Conservation (phyloP, 2,329 filamentous ascomycete species). For the Cephalotrichum gorgonifer region DNA sequence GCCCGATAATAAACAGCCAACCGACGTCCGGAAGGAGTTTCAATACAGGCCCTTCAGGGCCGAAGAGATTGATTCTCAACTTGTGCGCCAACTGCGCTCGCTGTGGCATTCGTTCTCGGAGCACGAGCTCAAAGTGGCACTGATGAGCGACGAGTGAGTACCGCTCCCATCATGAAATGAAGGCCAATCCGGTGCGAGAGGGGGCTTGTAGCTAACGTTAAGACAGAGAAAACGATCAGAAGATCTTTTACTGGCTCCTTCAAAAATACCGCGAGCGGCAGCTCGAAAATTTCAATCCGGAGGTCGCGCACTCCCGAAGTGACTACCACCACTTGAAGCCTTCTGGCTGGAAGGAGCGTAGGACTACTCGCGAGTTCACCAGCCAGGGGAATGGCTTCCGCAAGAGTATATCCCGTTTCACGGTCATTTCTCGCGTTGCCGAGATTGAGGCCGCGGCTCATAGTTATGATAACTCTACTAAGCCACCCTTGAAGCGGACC, state of each 20-base stretch:
- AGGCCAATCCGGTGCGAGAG: background rate
- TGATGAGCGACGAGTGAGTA: conserved; percentile 55
- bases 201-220: conserved; percentile 13
- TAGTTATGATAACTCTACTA: conserved; percentile 73
- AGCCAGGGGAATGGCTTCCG: conserved; percentile 35
- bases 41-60: conserved; percentile 46
- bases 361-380: conserved; percentile 51
- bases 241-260: conserved; percentile 83
- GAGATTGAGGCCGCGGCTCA: conserved; percentile 37
- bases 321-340: conserved; percentile 77
- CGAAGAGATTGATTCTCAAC: conserved; percentile 67
- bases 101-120: conserved; percentile 84
- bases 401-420: conserved; percentile 50
- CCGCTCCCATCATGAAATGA: background rate
- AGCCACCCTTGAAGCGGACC: conserved; percentile 26
- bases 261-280: conserved; percentile 74
- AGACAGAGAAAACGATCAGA: conserved; percentile 71
- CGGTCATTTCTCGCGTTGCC: conserved; percentile 53
- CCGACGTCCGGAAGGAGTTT: conserved; percentile 50
- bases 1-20: conserved; percentile 39
- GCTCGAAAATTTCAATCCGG: conserved; percentile 75
- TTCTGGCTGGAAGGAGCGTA: conserved; percentile 44
- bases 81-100: conserved; percentile 76
- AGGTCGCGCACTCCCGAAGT: conserved; percentile 74
- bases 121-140: conserved; percentile 56